Percentiles rank a stretch among this genome's conserved stretches.
Evolutionary conservation across 2,329 filamentous ascomycete species (phyloP).

Genomic region (Paracoccidioides brasiliensis): DNA sequence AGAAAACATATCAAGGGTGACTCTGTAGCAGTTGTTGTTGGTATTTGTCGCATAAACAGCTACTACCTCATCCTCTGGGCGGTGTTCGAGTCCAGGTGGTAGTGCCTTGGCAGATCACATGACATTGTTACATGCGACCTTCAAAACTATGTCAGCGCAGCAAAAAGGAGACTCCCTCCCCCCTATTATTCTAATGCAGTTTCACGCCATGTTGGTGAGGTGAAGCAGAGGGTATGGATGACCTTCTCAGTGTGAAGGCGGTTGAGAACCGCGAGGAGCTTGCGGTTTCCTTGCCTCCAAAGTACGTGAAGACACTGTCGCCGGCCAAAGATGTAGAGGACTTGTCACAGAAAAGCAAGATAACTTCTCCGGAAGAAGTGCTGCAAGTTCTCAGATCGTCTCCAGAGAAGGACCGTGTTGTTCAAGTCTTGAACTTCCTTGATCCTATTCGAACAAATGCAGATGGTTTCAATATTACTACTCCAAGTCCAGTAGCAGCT

Average conservation of each 20-base stretch:
- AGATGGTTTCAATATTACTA: constrained; percentile 42
- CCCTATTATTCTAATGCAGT: background rate
- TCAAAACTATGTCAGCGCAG: too few species aligned
- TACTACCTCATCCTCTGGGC: too few species aligned
- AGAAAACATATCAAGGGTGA: background rate
- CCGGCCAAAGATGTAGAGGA: background rate
- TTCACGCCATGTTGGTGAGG: background rate
- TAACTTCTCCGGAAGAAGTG: constrained; percentile 16
- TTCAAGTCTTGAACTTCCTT: constrained; percentile 20
- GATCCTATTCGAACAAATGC: constrained; percentile 20
- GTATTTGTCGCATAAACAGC: too few species aligned
- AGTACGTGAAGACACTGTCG: background rate
- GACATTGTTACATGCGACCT: too few species aligned
- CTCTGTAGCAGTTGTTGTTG: background rate
- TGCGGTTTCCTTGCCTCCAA: background rate
- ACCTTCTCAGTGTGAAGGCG: constrained; percentile 28
- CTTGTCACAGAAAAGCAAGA: background rate
- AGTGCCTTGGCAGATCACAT: background rate
- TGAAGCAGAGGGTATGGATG: constrained; percentile 21
- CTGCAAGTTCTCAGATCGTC: constrained; percentile 29
- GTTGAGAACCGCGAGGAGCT: constrained; percentile 10
- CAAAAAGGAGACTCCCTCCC: too few species aligned
- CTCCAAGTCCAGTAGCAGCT: constrained; percentile 54
- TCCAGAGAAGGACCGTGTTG: constrained; percentile 25
- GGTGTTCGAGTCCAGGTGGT: too few species aligned